These are phyloP conservation scores for Meyerozyma athensensis DNA, from an alignment of 1,139 yeast species.

Conservation along the genomic window DNA sequence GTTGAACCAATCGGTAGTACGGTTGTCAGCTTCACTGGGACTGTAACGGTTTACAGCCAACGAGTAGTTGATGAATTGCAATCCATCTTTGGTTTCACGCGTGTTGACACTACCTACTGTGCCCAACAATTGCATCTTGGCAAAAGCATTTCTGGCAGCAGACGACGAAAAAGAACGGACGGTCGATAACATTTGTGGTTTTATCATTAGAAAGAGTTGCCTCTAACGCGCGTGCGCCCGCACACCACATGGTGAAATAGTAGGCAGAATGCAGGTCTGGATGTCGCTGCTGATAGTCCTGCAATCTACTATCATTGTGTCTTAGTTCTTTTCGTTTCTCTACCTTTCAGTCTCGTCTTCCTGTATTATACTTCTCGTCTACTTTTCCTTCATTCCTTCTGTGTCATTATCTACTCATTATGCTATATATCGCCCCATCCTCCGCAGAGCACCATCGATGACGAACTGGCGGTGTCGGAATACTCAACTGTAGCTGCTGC, in stretches of 20 bases:
- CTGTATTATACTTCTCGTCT: neutral
- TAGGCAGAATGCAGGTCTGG: neutral
- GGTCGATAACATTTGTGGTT: slow-evolving; percentile 15
- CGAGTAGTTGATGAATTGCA: slow-evolving; percentile 36
- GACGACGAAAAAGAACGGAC: slow-evolving; percentile 32
- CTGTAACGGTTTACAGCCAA: slow-evolving; percentile 40
- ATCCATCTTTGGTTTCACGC: slow-evolving; percentile 37
- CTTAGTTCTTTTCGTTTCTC: neutral
- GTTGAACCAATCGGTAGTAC: slow-evolving; percentile 40
- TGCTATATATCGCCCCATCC: slow-evolving; percentile 16
- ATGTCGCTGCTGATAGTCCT: too few species aligned
- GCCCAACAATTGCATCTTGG: slow-evolving; percentile 41
- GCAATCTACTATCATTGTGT: neutral
- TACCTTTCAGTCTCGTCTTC: neutral
- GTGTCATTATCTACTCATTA: slow-evolving; percentile 3
- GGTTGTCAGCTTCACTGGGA: slow-evolving; percentile 26
- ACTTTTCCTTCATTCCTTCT: neutral
- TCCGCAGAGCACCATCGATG: slow-evolving; percentile 16
- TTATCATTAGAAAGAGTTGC: slow-evolving; percentile 19
- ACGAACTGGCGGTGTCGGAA: slow-evolving; percentile 17
- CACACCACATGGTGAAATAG: slow-evolving; percentile 7
- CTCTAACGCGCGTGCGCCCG: slow-evolving; percentile 2
- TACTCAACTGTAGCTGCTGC: slow-evolving; percentile 6
- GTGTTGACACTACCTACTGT: slow-evolving; percentile 35
- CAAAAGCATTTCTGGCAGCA: slow-evolving; percentile 30